Percentiles rank a stretch among this genome's conserved stretches.
Evolutionary conservation across 2,329 filamentous ascomycete genomes (phyloP).

Genomic region (Colletotrichum higginsianum): DNA sequence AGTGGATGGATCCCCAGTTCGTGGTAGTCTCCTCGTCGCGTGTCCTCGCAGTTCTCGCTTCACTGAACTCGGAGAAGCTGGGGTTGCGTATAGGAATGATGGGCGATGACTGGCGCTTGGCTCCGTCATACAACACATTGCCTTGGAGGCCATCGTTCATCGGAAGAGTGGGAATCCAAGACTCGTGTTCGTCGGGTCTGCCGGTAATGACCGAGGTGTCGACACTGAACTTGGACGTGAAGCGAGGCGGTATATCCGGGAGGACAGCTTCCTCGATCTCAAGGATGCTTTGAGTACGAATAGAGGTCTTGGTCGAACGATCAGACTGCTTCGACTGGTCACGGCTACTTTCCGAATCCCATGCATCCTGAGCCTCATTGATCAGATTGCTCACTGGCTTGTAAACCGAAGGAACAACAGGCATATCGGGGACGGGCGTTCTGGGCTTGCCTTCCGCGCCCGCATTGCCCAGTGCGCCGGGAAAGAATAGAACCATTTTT

Average conservation of each 20-base stretch:
- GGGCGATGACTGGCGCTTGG: constrained; percentile 65
- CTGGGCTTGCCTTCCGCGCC: constrained; percentile 2
- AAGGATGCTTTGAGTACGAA: constrained; percentile 58
- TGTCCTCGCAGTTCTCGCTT: constrained; percentile 50
- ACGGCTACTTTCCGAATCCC: constrained; percentile 33
- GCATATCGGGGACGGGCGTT: constrained; percentile 60
- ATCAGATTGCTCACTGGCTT: constrained; percentile 43
- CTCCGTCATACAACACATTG: constrained; percentile 46
- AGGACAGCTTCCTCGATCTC: constrained; percentile 53
- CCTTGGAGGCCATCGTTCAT: constrained; percentile 9
- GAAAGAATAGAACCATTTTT: constrained; percentile 68
- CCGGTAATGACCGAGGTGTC: constrained; percentile 45
- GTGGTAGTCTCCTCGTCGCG: constrained; percentile 60
- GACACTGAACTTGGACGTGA: constrained; percentile 50
- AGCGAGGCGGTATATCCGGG: constrained; percentile 34
- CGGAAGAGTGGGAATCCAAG: constrained; percentile 56
- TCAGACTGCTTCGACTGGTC: constrained; percentile 51
- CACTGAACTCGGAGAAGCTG: constrained; percentile 53
- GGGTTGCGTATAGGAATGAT: constrained; percentile 60
- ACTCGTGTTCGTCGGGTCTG: constrained; percentile 53
- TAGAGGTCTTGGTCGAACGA: constrained; percentile 54
- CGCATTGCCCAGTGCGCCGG: constrained; percentile 48
- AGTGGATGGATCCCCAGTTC: constrained; percentile 67
- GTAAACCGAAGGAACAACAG: constrained; percentile 54
- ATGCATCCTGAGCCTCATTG: constrained; percentile 44